Evolutionary conservation across 2,329 filamentous ascomycete genomes (phyloP).

Genomic region (Aspergillus puulaauensis): DNA sequence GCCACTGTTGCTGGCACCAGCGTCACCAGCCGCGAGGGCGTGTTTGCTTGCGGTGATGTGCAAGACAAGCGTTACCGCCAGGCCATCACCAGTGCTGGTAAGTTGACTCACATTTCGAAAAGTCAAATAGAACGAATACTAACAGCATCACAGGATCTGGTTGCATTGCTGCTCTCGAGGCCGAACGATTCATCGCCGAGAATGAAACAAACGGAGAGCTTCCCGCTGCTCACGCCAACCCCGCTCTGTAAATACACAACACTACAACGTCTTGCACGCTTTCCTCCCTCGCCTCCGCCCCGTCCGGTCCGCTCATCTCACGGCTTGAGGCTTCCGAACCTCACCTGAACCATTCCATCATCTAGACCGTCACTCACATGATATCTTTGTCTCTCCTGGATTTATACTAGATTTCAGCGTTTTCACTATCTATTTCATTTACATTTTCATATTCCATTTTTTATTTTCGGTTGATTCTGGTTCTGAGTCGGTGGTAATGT

Average conservation of each 20-base stretch:
- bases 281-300: background rate
- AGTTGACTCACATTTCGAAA: conserved; percentile 36
- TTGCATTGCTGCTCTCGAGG: conserved; percentile 92
- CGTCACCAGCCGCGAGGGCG: conserved; percentile 81
- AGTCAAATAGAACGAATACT: conserved; percentile 22
- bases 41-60: conserved; percentile 95
- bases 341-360: background rate
- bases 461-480: conserved; percentile 3
- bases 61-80: conserved; percentile 98
- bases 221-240: conserved; percentile 52
- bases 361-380: background rate
- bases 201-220: conserved; percentile 56
- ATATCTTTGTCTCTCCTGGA: conserved; percentile 11
- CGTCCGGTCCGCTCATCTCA: background rate
- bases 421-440: conserved; percentile 8
- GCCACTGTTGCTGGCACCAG: conserved; percentile 85
- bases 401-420: conserved; percentile 21
- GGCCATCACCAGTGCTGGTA: conserved; percentile 95
- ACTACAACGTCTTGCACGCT: background rate
- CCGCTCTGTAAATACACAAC: conserved; percentile 54
- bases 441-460: conserved; percentile 1
- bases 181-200: conserved; percentile 88
- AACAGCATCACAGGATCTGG: conserved; percentile 65
- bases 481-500: background rate
- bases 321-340: background rate